These are phyloP conservation scores for Thamnidium elegans DNA, from an alignment of 192 early-diverging fungal species.

Conservation along the genomic window DNA sequence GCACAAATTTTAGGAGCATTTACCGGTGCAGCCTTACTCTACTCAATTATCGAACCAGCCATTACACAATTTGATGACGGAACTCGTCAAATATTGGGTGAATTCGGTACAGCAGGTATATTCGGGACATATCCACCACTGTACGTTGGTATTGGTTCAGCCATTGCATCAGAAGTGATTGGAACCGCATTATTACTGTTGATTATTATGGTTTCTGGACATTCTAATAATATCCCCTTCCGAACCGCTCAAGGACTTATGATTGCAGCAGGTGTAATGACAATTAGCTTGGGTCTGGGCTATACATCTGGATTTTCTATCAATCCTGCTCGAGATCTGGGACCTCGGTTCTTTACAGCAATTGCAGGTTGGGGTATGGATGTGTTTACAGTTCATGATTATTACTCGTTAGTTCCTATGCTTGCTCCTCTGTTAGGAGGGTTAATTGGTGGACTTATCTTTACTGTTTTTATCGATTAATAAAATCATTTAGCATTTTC, in stretches of 20 bases:
- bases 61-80: slow-evolving; percentile 53
- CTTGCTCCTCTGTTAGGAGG: slow-evolving; percentile 70
- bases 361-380: slow-evolving; percentile 63
- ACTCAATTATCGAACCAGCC: slow-evolving; percentile 57
- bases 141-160: slow-evolving; percentile 51
- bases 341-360: slow-evolving; percentile 70
- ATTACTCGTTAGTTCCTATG: slow-evolving; percentile 72
- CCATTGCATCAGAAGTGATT: slow-evolving; percentile 63
- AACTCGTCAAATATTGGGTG: slow-evolving; percentile 38
- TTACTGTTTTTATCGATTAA: slow-evolving; percentile 58
- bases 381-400: slow-evolving; percentile 63
- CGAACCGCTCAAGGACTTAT: slow-evolving; percentile 13
- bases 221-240: slow-evolving; percentile 29
- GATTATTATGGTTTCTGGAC: slow-evolving; percentile 56
- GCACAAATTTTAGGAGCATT: slow-evolving; percentile 74
- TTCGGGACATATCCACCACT: slow-evolving; percentile 63
- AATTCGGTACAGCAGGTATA: slow-evolving; percentile 54
- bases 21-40: slow-evolving; percentile 65
- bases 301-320: slow-evolving; percentile 39
- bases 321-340: slow-evolving; percentile 81
- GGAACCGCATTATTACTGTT: slow-evolving; percentile 66
- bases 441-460: slow-evolving; percentile 50
- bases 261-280: slow-evolving; percentile 11
- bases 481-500: too few species aligned
- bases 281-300: slow-evolving; percentile 18